Percentiles rank a stretch among this genome's conserved stretches.
Evolutionary conservation across 306 rosid species (phyloP).

Genomic region (Citrullus colocynthis): DNA sequence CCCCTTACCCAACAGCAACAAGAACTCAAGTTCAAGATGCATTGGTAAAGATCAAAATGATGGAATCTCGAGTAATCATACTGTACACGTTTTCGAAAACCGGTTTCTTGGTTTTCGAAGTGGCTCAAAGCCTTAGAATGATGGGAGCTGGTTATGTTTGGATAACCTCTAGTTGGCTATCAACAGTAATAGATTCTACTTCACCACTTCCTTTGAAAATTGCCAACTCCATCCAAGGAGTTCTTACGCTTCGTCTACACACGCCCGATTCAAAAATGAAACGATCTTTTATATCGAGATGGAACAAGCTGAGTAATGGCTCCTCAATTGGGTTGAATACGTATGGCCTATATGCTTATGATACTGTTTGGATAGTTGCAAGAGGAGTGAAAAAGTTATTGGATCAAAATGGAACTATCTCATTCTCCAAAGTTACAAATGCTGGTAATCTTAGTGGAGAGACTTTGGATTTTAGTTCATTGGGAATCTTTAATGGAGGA

Average conservation of each 20-base stretch:
- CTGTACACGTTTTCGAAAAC: constrained; percentile 22
- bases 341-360: constrained; percentile 41
- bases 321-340: constrained; percentile 37
- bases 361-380: constrained; percentile 41
- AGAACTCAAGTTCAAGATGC: constrained; percentile 9
- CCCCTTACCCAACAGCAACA: constrained; percentile 33
- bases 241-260: constrained; percentile 39
- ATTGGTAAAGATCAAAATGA: constrained; percentile 16
- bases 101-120: constrained; percentile 32
- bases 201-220: constrained; percentile 21
- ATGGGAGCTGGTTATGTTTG: constrained; percentile 37
- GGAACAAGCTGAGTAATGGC: constrained; percentile 40
- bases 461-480: constrained; percentile 24
- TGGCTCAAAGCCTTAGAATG: constrained; percentile 33
- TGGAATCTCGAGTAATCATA: constrained; percentile 34
- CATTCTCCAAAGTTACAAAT: constrained; percentile 17
- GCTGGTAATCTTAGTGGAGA: constrained; percentile 4
- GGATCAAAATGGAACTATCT: constrained; percentile 23
- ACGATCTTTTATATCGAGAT: constrained; percentile 21
- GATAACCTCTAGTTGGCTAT: constrained; percentile 41
- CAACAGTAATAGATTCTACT: constrained; percentile 34
- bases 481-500: constrained; percentile 29
- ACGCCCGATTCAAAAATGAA: constrained; percentile 21
- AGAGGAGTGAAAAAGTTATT: constrained; percentile 26
- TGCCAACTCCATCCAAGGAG: constrained; percentile 30